Evolutionary conservation across 441 rosid genomes (phyloP).

Genomic region (Codiaeum variegatum): DNA sequence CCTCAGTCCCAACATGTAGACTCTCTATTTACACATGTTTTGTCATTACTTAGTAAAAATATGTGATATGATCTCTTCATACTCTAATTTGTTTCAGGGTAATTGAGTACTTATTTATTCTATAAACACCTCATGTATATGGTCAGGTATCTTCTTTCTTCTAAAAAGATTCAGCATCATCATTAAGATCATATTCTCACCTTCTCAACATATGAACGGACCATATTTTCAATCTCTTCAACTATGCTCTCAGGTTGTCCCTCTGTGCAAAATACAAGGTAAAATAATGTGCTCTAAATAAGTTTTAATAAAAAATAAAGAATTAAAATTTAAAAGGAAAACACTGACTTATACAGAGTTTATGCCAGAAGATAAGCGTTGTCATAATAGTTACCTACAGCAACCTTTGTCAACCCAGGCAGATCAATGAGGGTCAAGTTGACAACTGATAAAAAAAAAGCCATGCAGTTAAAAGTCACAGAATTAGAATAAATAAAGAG

Average conservation of each 20-base stretch:
- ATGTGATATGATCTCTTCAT: neutral
- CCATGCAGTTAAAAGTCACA: conserved; percentile 17
- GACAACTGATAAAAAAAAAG: conserved; percentile 58
- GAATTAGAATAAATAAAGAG: neutral
- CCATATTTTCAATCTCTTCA: conserved; percentile 94
- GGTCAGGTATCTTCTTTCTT: neutral
- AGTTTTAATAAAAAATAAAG: neutral
- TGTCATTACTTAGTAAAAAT: neutral
- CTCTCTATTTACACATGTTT: neutral
- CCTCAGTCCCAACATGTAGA: neutral
- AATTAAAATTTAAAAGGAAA: neutral
- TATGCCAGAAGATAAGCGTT: conserved; percentile 12
- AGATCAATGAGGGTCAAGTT: conserved; percentile 96
- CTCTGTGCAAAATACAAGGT: conserved; percentile 50
- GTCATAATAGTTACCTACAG: conserved; percentile 66
- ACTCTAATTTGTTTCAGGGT: no score
- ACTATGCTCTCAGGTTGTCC: conserved; percentile 91
- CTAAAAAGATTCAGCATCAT: neutral
- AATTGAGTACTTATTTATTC: neutral
- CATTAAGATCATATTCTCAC: conserved; percentile 35
- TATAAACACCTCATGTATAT: neutral
- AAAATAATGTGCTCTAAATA: conserved; percentile 10
- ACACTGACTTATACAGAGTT: neutral
- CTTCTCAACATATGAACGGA: conserved; percentile 95
- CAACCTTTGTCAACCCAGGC: conserved; percentile 99